Evolutionary conservation across 495 filamentous ascomycete species (phyloP), one percentile per base, ranked within the genome.

Genomic region (Penicillium desertorum): DNA sequence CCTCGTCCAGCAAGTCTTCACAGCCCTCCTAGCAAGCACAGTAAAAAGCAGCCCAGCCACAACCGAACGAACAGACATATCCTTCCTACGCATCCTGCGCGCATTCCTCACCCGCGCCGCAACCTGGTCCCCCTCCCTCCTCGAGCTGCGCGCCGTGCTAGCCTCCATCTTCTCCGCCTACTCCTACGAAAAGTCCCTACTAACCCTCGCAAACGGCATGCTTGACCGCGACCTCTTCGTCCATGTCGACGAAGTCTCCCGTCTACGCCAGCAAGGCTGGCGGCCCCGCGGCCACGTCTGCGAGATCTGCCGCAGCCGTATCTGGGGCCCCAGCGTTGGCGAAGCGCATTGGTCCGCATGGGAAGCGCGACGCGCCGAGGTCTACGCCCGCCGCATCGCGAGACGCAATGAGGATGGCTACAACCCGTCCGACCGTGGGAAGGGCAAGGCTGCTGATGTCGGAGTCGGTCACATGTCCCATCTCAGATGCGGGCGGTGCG

Each of bases 81-180:
- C 89, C 1, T 97, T 98, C 75, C 83, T 98, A 6, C 89, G 87
- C 47, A 90, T 98, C 51, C 83, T 98, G 5, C 86, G 91, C 22
- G 88, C 88, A 8, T 98, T 98, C 73, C 83, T 98, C n/a, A 83
- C 87, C 3, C 85, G 90, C 19, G 92, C 92, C 0, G 87, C 90
- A 1, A 75, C 78, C 23, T 85, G 88, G 25, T 96, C 93, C 2
- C 91, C 94, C 0, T 93, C 88, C 25, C 82, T 98, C 1, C 86
- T 89, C 5, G 92, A 98, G 65, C 79, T 98, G 12, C 87, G 95
- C 23, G 80, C 83, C 42, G 92, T 97, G 2, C 81, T 98, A 3
- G 78, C 84, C 2, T 90, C 90, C 7, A 91, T 98, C 45, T 98
- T 98, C 71, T 86, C 93, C 2, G 92, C 95, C 0, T 98, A 98